Evolutionary conservation across 2,329 filamentous ascomycete species (phyloP).

Genomic region (Aspergillus intermedius): DNA sequence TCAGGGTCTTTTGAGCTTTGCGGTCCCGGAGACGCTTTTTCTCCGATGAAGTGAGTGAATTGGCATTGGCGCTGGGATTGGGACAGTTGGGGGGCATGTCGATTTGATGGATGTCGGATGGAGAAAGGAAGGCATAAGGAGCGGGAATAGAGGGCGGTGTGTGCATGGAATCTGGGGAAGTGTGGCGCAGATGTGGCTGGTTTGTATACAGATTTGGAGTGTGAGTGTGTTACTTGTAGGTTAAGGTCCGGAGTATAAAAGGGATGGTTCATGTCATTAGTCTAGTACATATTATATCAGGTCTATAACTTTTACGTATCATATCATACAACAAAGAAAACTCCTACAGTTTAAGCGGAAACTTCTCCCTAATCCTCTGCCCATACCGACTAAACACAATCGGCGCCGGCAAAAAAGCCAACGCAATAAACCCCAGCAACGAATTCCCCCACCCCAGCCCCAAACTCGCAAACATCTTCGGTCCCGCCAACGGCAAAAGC

Average conservation of each 20-base stretch:
- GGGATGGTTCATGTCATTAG: too few species aligned
- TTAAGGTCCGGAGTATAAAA: too few species aligned
- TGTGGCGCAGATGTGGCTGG: too few species aligned
- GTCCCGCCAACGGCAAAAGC: slow-evolving; percentile 54
- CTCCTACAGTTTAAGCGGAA: background rate
- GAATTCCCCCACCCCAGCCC: slow-evolving; percentile 43
- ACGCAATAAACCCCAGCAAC: slow-evolving; percentile 48
- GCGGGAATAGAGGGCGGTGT: too few species aligned
- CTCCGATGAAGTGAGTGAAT: background rate
- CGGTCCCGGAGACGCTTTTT: background rate
- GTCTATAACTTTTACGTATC: background rate
- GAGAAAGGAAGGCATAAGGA: background rate
- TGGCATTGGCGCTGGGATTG: background rate
- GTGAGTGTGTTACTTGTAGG: too few species aligned
- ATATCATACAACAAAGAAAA: background rate
- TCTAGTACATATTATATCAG: background rate
- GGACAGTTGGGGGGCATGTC: background rate
- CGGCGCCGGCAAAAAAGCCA: slow-evolving; percentile 38
- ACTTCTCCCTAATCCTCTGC: slow-evolving; percentile 12
- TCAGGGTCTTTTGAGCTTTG: background rate
- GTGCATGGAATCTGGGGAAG: too few species aligned
- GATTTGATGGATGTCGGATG: background rate
- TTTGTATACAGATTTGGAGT: too few species aligned
- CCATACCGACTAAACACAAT: slow-evolving; percentile 22
- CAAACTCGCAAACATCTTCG: slow-evolving; percentile 38